Conservation (phyloP, 2,329 filamentous ascomycete genomes). For the Sporothrix humicola region DNA sequence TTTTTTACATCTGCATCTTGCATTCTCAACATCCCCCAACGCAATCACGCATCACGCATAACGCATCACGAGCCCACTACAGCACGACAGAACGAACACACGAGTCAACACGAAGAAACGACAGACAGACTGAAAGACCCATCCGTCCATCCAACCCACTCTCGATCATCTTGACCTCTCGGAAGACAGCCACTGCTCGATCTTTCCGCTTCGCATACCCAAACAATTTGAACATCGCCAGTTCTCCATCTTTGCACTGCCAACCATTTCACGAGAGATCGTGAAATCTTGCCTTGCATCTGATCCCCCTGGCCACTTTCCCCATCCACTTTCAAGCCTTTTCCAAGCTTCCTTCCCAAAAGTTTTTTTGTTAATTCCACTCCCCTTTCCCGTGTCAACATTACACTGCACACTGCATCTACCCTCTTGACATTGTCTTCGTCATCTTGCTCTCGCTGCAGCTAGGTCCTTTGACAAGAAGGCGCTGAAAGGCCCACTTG, state of each 20-base stretch:
- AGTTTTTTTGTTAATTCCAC: constrained; percentile 20
- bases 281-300: constrained; percentile 24
- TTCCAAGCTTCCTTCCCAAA: background rate
- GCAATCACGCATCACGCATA: background rate
- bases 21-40: background rate
- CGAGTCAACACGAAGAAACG: constrained; percentile 11
- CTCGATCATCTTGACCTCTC: constrained; percentile 7
- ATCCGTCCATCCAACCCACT: background rate
- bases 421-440: background rate
- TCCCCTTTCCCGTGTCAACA: constrained; percentile 7
- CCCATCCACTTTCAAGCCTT: background rate
- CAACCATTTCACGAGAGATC: constrained; percentile 16
- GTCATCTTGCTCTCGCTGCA: background rate
- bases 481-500: constrained; percentile 32
- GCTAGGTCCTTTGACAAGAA: constrained; percentile 27
- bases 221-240: background rate
- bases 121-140: constrained; percentile 1
- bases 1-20: background rate
- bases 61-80: constrained; percentile 3
- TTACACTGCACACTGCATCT: background rate
- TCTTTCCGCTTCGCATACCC: background rate
- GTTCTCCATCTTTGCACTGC: background rate
- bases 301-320: background rate
- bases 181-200: constrained; percentile 21
- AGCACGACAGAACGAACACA: constrained; percentile 4